phyloP scores from a whole-genome alignment of 768 basidiomycete species.

The Mycena epipterygia region DNA sequence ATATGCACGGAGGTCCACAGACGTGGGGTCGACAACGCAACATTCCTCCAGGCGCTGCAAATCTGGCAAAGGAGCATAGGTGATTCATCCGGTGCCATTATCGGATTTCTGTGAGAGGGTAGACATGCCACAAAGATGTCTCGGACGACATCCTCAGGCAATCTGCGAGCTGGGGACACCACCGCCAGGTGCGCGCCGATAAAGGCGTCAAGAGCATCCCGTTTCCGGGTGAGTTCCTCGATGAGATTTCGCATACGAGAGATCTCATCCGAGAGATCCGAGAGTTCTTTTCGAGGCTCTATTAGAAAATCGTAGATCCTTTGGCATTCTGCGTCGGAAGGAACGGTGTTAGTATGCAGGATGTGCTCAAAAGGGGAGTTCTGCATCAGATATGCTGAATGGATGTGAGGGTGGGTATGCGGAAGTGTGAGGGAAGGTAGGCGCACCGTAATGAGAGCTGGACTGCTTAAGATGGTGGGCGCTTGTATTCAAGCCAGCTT shows the following conservation, averaged over 20 bases:
- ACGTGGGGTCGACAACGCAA: constrained; percentile 2
- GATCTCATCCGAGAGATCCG: background rate
- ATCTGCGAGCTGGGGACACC: constrained; percentile 11
- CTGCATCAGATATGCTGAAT: background rate
- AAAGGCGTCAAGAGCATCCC: background rate
- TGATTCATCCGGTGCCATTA: background rate
- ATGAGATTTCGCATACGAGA: background rate
- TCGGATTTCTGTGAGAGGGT: background rate
- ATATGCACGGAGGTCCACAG: constrained; percentile 8
- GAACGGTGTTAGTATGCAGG: constrained; percentile 13
- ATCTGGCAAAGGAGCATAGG: constrained; percentile 11
- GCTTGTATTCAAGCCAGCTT: too few relatives aligned
- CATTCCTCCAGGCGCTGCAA: background rate
- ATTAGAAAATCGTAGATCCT: background rate
- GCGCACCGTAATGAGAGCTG: too few relatives aligned
- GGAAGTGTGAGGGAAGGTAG: too few relatives aligned
- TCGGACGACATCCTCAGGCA: constrained; percentile 4
- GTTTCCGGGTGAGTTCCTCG: background rate
- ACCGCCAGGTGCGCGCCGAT: constrained; percentile 3
- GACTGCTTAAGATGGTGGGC: too few relatives aligned
- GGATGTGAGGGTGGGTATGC: too few relatives aligned
- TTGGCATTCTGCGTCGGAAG: constrained; percentile 8
- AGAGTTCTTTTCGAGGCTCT: background rate
- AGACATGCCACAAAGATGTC: constrained; percentile 4
- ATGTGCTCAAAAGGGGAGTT: background rate